A percentile compares a stretch with the other conserved stretches of the same genome.
These are phyloP conservation scores for Chiua virens DNA, from an alignment of 768 basidiomycete genomes.

Conservation along the genomic window DNA sequence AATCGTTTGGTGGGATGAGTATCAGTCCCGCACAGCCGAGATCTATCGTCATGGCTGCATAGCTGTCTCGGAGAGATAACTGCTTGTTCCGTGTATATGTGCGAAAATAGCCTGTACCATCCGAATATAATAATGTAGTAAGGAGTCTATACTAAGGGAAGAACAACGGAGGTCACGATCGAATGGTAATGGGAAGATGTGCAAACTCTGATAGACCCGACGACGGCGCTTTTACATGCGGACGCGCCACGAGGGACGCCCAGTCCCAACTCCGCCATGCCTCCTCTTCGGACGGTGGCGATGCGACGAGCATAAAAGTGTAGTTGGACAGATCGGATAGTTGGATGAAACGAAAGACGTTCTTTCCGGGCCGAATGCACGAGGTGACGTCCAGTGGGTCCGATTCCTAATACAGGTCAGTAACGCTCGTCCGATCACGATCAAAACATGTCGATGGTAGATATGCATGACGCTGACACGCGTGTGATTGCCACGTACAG, in stretches of 20 bases:
- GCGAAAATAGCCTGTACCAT: neutral
- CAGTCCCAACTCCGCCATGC: constrained; percentile 26
- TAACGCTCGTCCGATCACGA: too few species aligned
- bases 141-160: neutral
- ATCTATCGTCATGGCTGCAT: constrained; percentile 14
- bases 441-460: too few species aligned
- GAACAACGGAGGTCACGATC: constrained; percentile 10
- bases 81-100: neutral
- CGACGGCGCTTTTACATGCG: neutral
- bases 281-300: constrained; percentile 20
- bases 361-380: constrained; percentile 42
- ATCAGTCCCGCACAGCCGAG: constrained; percentile 63
- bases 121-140: neutral
- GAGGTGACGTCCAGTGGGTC: constrained; percentile 42
- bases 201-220: constrained; percentile 19
- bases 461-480: too few species aligned
- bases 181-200: constrained; percentile 13
- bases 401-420: constrained; percentile 24
- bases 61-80: neutral
- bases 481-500: too few species aligned
- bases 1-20: constrained; percentile 78
- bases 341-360: constrained; percentile 52
- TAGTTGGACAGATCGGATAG: constrained; percentile 41
- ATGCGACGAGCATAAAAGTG: constrained; percentile 46
- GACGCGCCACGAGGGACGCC: constrained; percentile 11